These are phyloP conservation scores for Corynespora cassiicola DNA, from an alignment of 2,329 filamentous ascomycete genomes.

Conservation along the genomic window DNA sequence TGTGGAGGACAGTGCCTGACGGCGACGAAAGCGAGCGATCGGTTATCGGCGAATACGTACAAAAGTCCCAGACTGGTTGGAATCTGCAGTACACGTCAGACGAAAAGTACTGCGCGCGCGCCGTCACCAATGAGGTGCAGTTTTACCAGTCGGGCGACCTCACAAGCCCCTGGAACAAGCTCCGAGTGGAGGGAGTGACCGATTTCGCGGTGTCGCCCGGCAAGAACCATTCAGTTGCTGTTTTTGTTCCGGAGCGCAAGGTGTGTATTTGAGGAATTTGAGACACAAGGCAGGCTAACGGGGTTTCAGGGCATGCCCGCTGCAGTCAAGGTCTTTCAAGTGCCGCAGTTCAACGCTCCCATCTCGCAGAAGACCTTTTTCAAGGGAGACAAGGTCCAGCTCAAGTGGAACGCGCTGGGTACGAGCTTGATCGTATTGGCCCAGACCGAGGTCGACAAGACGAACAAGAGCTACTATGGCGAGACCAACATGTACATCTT, in stretches of 20 bases:
- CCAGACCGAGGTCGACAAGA: conserved; percentile 97
- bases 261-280: conserved; percentile 54
- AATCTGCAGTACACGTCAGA: conserved; percentile 96
- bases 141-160: conserved; percentile 92
- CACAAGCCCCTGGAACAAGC: conserved; percentile 89
- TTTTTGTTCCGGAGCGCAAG: conserved; percentile 96
- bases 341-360: conserved; percentile 81
- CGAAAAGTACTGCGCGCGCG: conserved; percentile 89
- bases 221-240: conserved; percentile 87
- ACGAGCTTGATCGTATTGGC: conserved; percentile 93
- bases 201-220: conserved; percentile 92
- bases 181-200: conserved; percentile 86
- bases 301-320: conserved; percentile 81
- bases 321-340: conserved; percentile 90
- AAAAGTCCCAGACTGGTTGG: conserved; percentile 95
- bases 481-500: conserved; percentile 97
- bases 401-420: conserved; percentile 96
- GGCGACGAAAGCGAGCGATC: conserved; percentile 66
- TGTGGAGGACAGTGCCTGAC: conserved; percentile 86
- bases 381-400: conserved; percentile 98
- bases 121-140: conserved; percentile 96
- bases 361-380: conserved; percentile 99
- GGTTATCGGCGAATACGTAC: conserved; percentile 87
- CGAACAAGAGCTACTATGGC: conserved; percentile 98
- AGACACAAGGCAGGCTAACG: conserved; percentile 16